These are phyloP conservation scores for Plasmodium fragile DNA, from an alignment of 169 alveolate species.

Conservation along the genomic window DNA sequence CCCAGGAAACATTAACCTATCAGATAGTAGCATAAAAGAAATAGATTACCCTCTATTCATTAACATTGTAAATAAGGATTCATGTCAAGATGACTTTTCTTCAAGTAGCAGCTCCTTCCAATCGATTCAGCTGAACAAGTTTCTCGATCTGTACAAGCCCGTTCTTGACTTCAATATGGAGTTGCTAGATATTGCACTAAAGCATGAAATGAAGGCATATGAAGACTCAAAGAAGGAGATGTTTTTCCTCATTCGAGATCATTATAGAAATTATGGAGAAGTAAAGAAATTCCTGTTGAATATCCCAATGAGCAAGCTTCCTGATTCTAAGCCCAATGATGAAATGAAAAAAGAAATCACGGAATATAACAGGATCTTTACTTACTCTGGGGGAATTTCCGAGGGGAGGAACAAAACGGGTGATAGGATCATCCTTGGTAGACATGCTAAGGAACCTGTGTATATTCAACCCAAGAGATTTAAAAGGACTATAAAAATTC, in stretches of 20 bases:
- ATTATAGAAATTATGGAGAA: not conserved
- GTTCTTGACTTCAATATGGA: constrained; percentile 64
- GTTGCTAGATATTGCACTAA: not conserved
- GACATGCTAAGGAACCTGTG: not conserved
- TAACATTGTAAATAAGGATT: not conserved
- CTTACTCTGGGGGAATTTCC: not conserved
- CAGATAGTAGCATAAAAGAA: constrained; percentile 42
- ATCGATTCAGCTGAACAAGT: not conserved
- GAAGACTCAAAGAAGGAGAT: constrained; percentile 20
- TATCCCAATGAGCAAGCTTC: constrained; percentile 44
- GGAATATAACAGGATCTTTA: constrained; percentile 19
- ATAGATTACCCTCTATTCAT: constrained; percentile 26
- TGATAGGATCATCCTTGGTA: constrained; percentile 10
- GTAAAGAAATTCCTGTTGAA: not conserved
- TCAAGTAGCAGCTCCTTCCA: not conserved
- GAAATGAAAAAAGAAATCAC: constrained; percentile 10
- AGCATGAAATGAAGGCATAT: constrained; percentile 4
- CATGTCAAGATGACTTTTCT: not conserved
- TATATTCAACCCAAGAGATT: constrained; percentile 16
- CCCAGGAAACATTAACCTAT: constrained; percentile 37
- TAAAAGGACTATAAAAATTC: constrained; percentile 40
- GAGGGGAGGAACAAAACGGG: not conserved
- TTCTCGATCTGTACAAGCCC: constrained; percentile 40
- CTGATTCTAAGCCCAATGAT: constrained; percentile 56
- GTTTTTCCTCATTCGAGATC: constrained; percentile 22